Evolutionary conservation across 495 filamentous ascomycete species (phyloP).

Genomic region (Aspergillus baeticus): DNA sequence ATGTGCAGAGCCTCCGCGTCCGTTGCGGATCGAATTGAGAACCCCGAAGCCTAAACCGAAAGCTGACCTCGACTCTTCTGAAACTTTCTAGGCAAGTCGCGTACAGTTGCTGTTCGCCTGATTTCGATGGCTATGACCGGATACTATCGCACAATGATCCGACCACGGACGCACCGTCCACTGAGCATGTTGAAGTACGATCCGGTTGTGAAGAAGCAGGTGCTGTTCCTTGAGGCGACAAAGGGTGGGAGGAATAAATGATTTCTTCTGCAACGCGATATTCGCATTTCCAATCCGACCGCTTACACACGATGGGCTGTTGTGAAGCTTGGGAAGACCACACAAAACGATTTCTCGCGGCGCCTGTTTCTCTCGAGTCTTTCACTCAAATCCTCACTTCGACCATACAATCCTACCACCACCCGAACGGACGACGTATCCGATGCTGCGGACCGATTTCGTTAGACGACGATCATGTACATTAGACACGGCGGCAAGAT

Average conservation of each 20-base stretch:
- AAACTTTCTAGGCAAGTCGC: constrained; percentile 75
- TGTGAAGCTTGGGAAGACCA: no score
- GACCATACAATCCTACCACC: neutral
- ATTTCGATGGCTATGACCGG: constrained; percentile 99
- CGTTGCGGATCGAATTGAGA: neutral
- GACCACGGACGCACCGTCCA: constrained; percentile 76
- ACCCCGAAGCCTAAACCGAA: neutral
- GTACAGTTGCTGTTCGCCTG: constrained; percentile 87
- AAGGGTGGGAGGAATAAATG: constrained; percentile 52
- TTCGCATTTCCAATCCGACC: neutral
- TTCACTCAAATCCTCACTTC: neutral
- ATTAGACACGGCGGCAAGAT: constrained; percentile 22
- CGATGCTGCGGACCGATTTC: neutral
- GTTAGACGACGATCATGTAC: constrained; percentile 24
- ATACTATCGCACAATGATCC: constrained; percentile 86
- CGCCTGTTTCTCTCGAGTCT: neutral
- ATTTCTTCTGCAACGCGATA: neutral
- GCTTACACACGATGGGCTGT: no score
- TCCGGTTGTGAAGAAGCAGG: constrained; percentile 93
- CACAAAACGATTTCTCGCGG: neutral
- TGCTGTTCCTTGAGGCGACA: constrained; percentile 90
- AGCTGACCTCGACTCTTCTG: constrained; percentile 10
- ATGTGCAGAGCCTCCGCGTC: neutral
- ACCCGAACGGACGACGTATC: neutral
- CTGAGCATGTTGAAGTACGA: constrained; percentile 99